phyloP scores from a whole-genome alignment of 2,329 filamentous ascomycete species.

The Rhynchosporium graminicola region DNA sequence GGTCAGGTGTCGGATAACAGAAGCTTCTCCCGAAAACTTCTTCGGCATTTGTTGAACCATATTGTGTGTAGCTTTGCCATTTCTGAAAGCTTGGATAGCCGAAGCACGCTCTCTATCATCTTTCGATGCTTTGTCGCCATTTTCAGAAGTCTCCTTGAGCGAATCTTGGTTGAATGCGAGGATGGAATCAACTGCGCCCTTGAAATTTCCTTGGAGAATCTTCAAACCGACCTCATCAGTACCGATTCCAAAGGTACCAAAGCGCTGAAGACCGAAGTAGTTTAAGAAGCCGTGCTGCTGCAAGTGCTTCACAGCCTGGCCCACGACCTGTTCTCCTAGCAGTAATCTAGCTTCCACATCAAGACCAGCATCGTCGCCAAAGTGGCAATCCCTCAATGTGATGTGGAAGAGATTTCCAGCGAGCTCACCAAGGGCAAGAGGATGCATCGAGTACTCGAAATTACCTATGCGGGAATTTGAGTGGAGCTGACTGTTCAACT shows the following conservation, averaged over 20 bases:
- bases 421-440: conserved; percentile 80
- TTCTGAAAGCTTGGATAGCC: conserved; percentile 74
- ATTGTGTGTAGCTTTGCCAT: conserved; percentile 56
- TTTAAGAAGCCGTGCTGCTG: conserved; percentile 84
- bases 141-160: conserved; percentile 45
- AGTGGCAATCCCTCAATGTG: conserved; percentile 80
- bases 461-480: conserved; percentile 70
- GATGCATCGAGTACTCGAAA: conserved; percentile 72
- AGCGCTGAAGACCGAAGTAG: conserved; percentile 96
- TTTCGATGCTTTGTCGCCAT: conserved; percentile 58
- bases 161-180: conserved; percentile 70
- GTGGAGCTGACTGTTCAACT: conserved; percentile 59
- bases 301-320: conserved; percentile 65
- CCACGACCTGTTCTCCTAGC: conserved; percentile 52
- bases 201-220: conserved; percentile 79
- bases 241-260: conserved; percentile 82
- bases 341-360: conserved; percentile 51
- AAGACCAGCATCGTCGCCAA: conserved; percentile 48
- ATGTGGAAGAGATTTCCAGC: conserved; percentile 91
- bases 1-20: conserved; percentile 75
- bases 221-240: conserved; percentile 84
- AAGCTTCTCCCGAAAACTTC: conserved; percentile 75
- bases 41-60: conserved; percentile 71
- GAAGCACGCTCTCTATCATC: conserved; percentile 80
- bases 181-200: conserved; percentile 76